phyloP scores from a whole-genome alignment of 768 basidiomycete genomes.

The Calocera viscosa region DNA sequence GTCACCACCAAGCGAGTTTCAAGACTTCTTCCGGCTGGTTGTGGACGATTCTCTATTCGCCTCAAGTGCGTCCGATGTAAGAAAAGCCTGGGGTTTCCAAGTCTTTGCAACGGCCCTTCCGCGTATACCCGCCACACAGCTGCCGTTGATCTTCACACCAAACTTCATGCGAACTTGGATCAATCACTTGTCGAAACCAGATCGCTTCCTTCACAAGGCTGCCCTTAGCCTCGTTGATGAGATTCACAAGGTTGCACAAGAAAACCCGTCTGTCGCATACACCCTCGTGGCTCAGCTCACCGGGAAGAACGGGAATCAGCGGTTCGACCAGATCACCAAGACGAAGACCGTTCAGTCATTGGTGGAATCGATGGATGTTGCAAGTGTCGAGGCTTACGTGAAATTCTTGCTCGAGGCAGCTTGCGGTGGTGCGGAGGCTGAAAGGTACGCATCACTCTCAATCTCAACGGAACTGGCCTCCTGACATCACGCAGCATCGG shows the following conservation, averaged over 20 bases:
- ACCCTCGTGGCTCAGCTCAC: slow-evolving; percentile 75
- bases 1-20: slow-evolving; percentile 36
- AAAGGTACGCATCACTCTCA: slow-evolving; percentile 30
- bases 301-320: slow-evolving; percentile 65
- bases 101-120: slow-evolving; percentile 70
- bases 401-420: slow-evolving; percentile 53
- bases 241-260: slow-evolving; percentile 61
- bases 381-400: slow-evolving; percentile 69
- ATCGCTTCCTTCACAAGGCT: slow-evolving; percentile 81
- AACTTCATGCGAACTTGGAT: slow-evolving; percentile 97
- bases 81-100: slow-evolving; percentile 95
- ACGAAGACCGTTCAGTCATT: slow-evolving; percentile 87
- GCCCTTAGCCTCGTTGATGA: slow-evolving; percentile 54
- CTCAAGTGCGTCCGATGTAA: slow-evolving; percentile 65
- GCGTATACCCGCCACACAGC: slow-evolving; percentile 47
- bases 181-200: slow-evolving; percentile 78
- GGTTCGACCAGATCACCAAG: slow-evolving; percentile 84
- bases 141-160: slow-evolving; percentile 82
- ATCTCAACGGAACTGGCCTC: neutral
- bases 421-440: slow-evolving; percentile 32
- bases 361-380: slow-evolving; percentile 54
- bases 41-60: slow-evolving; percentile 90
- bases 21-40: slow-evolving; percentile 80
- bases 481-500: slow-evolving; percentile 30
- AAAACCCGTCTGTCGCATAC: slow-evolving; percentile 69